Percentiles rank a stretch among this genome's conserved stretches.
phyloP scores from a whole-genome alignment of 2,329 filamentous ascomycete genomes.

The Purpureocillium lavendulum region DNA sequence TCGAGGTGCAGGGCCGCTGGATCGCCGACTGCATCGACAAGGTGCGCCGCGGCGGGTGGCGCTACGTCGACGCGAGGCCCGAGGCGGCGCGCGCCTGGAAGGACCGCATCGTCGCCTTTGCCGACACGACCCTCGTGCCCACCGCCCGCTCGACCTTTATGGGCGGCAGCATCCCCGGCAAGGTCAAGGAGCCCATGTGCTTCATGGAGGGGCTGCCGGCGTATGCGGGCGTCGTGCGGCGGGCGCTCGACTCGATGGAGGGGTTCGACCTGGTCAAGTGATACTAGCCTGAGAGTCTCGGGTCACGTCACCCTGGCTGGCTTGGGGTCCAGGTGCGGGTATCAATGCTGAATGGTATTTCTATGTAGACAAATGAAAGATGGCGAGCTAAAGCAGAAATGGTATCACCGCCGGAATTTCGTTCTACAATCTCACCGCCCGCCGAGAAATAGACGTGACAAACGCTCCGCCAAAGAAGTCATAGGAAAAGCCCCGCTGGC shows the following conservation, averaged over 20 bases:
- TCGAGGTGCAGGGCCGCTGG: conserved; percentile 50
- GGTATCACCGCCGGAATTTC: too few species aligned
- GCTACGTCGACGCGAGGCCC: conserved; percentile 39
- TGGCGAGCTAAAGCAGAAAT: too few species aligned
- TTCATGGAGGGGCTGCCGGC: conserved; percentile 32
- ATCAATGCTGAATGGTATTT: too few species aligned
- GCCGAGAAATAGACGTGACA: too few species aligned
- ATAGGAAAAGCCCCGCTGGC: too few species aligned
- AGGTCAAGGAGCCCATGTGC: conserved; percentile 41
- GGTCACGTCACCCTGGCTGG: too few species aligned
- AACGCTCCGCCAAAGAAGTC: too few species aligned
- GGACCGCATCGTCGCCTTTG: conserved; percentile 35
- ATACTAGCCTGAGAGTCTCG: too few species aligned
- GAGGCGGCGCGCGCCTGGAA: conserved; percentile 42
- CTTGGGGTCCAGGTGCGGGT: too few species aligned
- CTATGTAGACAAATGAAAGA: too few species aligned
- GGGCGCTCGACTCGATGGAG: conserved; percentile 23
- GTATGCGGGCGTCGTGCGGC: conserved; percentile 23
- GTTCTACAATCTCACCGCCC: too few species aligned
- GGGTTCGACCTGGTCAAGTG: conserved; percentile 22
- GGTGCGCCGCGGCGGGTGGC: conserved; percentile 35
- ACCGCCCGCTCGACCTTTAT: conserved; percentile 44
- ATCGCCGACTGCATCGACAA: conserved; percentile 41
- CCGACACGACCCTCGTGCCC: conserved; percentile 38
- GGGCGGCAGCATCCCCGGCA: conserved; percentile 46